Evolutionary conservation across 371 early-diverging fungal species (phyloP).

Genomic region (Apophysomyces trapeziformis): DNA sequence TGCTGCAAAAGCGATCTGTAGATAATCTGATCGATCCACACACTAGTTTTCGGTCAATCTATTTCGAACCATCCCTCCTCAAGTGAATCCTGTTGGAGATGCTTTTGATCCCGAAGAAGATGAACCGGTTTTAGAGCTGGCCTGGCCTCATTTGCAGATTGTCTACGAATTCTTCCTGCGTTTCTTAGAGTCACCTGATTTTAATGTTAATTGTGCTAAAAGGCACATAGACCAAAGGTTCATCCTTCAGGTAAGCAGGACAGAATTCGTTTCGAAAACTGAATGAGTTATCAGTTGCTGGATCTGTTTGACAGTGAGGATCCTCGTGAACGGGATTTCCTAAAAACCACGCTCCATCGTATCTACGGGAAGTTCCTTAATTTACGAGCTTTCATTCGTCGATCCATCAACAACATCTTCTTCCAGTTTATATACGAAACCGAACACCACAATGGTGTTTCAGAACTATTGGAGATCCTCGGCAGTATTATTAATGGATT

Average conservation of each 20-base stretch:
- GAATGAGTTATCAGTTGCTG: constrained; percentile 61
- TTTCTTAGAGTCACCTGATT: constrained; percentile 93
- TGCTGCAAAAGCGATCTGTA: too few species aligned
- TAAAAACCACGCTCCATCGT: constrained; percentile 95
- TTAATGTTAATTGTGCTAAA: constrained; percentile 92
- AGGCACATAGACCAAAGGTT: constrained; percentile 93
- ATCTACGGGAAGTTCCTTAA: constrained; percentile 97
- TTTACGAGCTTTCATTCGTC: constrained; percentile 92
- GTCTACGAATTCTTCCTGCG: constrained; percentile 95
- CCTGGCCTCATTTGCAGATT: constrained; percentile 95
- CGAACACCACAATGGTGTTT: constrained; percentile 94
- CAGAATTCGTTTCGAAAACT: not conserved
- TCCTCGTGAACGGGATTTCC: constrained; percentile 93
- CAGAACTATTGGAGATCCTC: constrained; percentile 93
- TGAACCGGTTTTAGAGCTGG: constrained; percentile 91
- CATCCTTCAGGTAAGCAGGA: constrained; percentile 70
- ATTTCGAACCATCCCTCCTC: constrained; percentile 93
- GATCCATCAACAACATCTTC: constrained; percentile 95
- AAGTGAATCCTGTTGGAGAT: constrained; percentile 92
- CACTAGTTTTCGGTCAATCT: constrained; percentile 85
- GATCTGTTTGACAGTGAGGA: constrained; percentile 96
- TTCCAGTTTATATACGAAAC: constrained; percentile 95
- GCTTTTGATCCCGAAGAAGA: constrained; percentile 98
- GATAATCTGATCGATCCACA: constrained; percentile 2
- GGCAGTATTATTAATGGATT: constrained; percentile 98